A percentile compares a stretch with the other conserved stretches of the same genome.
These are phyloP conservation scores for Yueomyces sp. DNA, from an alignment of 805 yeast genomes.

Conservation along the genomic window DNA sequence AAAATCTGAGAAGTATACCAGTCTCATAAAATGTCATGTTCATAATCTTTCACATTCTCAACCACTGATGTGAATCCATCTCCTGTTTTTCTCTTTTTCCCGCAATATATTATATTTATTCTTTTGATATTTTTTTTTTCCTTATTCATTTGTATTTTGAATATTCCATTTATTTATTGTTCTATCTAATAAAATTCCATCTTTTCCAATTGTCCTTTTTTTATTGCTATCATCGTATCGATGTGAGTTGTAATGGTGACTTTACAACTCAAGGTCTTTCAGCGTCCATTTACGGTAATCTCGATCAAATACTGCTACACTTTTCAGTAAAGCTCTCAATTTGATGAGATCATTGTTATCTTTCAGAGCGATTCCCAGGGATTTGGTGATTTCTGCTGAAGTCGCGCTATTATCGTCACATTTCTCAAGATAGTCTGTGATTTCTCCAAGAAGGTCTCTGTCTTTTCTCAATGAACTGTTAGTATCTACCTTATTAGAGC, in stretches of 20 bases:
- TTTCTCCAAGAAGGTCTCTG: conserved; percentile 6
- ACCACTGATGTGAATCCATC: too few relatives aligned
- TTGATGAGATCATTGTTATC: conserved; percentile 43
- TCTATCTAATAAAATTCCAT: background rate
- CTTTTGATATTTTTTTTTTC: too few relatives aligned
- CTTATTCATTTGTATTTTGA: background rate
- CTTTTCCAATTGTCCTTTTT: conserved; percentile 21
- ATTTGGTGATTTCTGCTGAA: conserved; percentile 34
- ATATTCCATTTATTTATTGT: background rate
- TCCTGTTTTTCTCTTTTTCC: too few relatives aligned
- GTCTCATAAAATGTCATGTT: too few relatives aligned
- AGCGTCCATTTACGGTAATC: conserved; percentile 49
- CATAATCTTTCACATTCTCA: too few relatives aligned
- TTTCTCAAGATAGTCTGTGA: conserved; percentile 27
- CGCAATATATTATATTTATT: too few relatives aligned
- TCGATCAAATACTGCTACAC: conserved; percentile 58
- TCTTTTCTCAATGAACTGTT: background rate
- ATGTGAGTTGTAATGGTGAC: too few relatives aligned
- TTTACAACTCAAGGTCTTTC: conserved; percentile 27
- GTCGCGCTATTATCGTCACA: conserved; percentile 30
- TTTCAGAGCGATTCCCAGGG: conserved; percentile 27
- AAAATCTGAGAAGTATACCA: too few relatives aligned
- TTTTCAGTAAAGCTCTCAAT: conserved; percentile 53
- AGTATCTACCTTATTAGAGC: background rate
- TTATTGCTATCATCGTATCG: too few relatives aligned